Conservation (phyloP, 2,329 filamentous ascomycete species). For the Diaporthe vaccinii region DNA sequence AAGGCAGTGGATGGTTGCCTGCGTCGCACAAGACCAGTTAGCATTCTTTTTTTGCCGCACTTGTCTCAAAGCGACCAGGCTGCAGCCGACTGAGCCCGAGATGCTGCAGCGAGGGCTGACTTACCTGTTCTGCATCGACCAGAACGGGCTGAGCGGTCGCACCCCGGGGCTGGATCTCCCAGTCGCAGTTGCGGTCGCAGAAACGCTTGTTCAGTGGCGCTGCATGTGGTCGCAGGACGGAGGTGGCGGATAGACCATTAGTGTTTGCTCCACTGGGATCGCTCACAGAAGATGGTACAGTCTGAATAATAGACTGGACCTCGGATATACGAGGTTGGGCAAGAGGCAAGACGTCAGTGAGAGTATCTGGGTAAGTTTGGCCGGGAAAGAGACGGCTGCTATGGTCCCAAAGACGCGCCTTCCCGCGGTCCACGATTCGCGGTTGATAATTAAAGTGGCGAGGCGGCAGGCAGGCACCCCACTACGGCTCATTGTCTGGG, state of each 20-base stretch:
- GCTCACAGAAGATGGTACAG: not conserved
- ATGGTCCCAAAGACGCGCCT: conserved; percentile 12
- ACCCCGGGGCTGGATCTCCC: conserved; percentile 1
- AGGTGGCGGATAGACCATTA: not conserved
- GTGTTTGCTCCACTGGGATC: not conserved
- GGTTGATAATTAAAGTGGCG: not conserved
- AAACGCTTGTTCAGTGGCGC: conserved; percentile 21
- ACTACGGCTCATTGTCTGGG: not conserved
- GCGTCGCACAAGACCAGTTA: conserved; percentile 23
- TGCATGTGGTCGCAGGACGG: conserved; percentile 14
- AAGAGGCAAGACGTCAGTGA: not conserved
- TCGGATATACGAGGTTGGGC: not conserved
- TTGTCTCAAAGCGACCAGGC: conserved; percentile 29
- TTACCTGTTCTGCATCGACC: conserved; percentile 21
- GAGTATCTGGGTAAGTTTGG: not conserved
- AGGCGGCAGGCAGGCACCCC: conserved; percentile 21
- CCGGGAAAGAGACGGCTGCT: not conserved
- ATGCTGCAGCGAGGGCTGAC: not conserved
- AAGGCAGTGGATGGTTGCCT: not conserved
- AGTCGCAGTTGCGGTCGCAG: not conserved
- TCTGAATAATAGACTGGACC: not conserved
- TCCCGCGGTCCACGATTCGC: conserved; percentile 2
- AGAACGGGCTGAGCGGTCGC: not conserved
- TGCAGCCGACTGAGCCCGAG: conserved; percentile 20
- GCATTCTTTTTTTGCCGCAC: conserved; percentile 25